Conservation (phyloP, 192 early-diverging fungal genomes). For the Phlyctochytrium arcticum region DNA sequence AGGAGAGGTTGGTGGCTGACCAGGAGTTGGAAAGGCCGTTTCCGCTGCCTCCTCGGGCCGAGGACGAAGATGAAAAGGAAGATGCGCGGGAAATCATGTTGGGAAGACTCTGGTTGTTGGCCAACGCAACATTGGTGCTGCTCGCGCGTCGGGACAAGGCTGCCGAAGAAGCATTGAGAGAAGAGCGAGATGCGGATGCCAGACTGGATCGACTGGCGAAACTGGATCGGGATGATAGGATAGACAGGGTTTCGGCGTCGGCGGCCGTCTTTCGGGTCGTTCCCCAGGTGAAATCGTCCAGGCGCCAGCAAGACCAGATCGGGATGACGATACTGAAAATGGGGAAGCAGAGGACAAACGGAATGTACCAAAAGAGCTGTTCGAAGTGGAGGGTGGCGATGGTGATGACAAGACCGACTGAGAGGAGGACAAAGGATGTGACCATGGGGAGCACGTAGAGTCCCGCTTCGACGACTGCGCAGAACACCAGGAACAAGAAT, state of each 20-base stretch:
- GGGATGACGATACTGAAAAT: background rate
- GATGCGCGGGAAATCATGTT: no score
- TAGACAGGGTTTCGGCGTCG: background rate
- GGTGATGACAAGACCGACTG: background rate
- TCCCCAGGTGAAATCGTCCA: background rate
- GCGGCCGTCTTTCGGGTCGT: background rate
- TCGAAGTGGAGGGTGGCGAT: background rate
- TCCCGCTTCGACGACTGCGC: background rate
- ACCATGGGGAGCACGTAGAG: background rate
- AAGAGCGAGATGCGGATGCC: background rate
- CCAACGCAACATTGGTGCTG: no score
- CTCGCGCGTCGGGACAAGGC: no score
- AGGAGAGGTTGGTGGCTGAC: no score
- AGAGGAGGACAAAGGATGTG: background rate
- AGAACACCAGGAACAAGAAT: background rate
- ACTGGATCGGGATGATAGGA: background rate
- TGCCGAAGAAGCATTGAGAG: no score
- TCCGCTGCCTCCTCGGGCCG: no score
- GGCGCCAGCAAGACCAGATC: background rate
- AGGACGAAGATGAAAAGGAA: no score
- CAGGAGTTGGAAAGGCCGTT: no score
- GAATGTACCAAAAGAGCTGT: background rate
- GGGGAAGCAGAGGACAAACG: background rate
- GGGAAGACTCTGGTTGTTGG: no score
- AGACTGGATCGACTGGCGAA: background rate